Evolutionary conservation across 305 asterid genomes (phyloP).

Genomic region (Plantago coronopus): DNA sequence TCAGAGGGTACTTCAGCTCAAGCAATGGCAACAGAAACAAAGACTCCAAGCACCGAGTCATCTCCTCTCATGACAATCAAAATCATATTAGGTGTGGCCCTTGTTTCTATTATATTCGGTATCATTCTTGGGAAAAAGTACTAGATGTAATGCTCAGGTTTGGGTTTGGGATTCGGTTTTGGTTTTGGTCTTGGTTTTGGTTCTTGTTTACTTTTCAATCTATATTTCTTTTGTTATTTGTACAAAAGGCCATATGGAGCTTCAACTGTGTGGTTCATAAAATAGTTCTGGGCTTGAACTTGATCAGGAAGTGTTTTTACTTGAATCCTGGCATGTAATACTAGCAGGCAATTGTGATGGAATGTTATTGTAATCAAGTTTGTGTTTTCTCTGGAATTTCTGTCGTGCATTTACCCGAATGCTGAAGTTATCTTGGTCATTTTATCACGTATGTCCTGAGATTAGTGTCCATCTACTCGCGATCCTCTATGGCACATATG

Average conservation of each 20-base stretch:
- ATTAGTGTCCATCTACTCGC: too few relatives aligned
- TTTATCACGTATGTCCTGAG: too few relatives aligned
- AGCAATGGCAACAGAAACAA: conserved; percentile 40
- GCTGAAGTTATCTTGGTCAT: too few relatives aligned
- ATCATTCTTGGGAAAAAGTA: conserved; percentile 77
- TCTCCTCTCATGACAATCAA: conserved; percentile 44
- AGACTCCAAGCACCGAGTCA: conserved; percentile 34
- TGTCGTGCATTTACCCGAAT: not conserved
- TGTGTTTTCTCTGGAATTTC: conserved; percentile 18
- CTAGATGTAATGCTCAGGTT: conserved; percentile 32
- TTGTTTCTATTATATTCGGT: conserved; percentile 71
- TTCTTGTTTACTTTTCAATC: conserved; percentile 9
- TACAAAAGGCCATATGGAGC: conserved; percentile 26
- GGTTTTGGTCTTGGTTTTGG: not conserved
- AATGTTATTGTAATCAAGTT: conserved; percentile 27
- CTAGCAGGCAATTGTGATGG: conserved; percentile 15
- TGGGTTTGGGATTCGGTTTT: conserved; percentile 20
- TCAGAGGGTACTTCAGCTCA: conserved; percentile 45
- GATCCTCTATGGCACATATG: too few relatives aligned
- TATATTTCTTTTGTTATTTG: conserved; percentile 29
- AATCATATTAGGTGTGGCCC: conserved; percentile 71
- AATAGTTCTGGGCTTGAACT: conserved; percentile 23
- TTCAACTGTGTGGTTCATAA: conserved; percentile 19
- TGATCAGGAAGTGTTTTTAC: conserved; percentile 45
- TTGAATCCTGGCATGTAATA: conserved; percentile 35